These are phyloP conservation scores for Tinospora cordifolia DNA, from an alignment of 164 flowering plant species.

Conservation along the genomic window DNA sequence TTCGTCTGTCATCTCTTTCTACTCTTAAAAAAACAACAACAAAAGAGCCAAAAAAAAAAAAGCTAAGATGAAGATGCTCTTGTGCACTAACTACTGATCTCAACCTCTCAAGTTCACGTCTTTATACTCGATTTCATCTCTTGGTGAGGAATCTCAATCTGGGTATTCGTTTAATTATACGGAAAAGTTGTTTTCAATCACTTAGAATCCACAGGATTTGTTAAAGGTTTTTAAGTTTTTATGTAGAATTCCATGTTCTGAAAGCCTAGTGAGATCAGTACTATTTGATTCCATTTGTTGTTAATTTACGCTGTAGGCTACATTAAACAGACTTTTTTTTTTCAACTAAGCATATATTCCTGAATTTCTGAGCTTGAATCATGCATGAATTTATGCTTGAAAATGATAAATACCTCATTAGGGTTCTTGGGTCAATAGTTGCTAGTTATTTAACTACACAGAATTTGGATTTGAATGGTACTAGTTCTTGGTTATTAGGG, in stretches of 20 bases:
- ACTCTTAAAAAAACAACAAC: constrained; percentile 4
- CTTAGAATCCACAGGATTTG: background rate
- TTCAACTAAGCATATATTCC: constrained; percentile 20
- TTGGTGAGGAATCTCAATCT: constrained; percentile 19
- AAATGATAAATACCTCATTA: background rate
- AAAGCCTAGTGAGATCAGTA: background rate
- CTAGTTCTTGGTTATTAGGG: background rate
- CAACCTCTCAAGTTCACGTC: constrained; percentile 7
- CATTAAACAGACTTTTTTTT: constrained; percentile 8
- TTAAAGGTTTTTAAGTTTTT: constrained; percentile 3
- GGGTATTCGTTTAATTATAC: constrained; percentile 22
- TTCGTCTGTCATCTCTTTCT: background rate
- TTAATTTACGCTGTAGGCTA: constrained; percentile 13
- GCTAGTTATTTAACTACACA: no score
- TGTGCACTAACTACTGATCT: background rate
- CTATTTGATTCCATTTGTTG: constrained; percentile 1
- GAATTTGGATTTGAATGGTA: background rate
- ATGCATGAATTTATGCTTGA: background rate
- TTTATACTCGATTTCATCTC: constrained; percentile 19
- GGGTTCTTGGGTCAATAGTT: background rate
- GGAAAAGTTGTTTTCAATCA: constrained; percentile 9
- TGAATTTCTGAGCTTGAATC: background rate
- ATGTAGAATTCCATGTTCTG: background rate
- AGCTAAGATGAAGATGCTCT: constrained; percentile 14
- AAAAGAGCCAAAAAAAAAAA: no score